Evolutionary conservation across 768 basidiomycete genomes (phyloP).

Genomic region (Clitopilus passeckerianus): DNA sequence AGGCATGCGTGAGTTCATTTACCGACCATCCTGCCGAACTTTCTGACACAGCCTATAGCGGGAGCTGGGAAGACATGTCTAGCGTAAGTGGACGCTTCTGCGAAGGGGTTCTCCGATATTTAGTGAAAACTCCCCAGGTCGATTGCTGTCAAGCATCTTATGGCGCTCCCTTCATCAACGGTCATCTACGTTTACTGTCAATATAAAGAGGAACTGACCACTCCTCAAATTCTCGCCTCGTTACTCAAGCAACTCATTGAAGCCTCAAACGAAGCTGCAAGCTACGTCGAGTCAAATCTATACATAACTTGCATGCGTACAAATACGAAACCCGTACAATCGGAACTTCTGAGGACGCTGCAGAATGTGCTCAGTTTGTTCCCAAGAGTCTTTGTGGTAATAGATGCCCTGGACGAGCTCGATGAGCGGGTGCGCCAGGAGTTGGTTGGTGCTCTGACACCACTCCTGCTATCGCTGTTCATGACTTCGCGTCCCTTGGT

Average conservation of each 20-base stretch:
- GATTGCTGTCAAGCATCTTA: background rate
- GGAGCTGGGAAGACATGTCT: too few relatives aligned
- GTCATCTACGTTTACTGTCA: background rate
- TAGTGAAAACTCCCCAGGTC: background rate
- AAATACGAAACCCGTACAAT: background rate
- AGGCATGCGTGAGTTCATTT: background rate
- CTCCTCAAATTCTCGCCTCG: background rate
- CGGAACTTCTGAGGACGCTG: background rate
- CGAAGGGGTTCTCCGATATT: background rate
- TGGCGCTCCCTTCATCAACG: background rate
- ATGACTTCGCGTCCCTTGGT: background rate
- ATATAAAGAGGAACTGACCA: background rate
- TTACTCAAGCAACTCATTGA: background rate
- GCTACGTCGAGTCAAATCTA: background rate
- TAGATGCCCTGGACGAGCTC: background rate
- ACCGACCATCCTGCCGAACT: background rate
- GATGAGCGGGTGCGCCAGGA: background rate
- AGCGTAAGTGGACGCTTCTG: too few relatives aligned
- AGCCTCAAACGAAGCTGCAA: background rate
- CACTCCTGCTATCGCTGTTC: background rate
- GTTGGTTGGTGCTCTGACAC: background rate
- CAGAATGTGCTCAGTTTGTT: background rate
- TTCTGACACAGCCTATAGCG: background rate
- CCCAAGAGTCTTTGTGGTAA: background rate
- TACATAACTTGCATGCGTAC: background rate